Base-by-base conservation (phyloP, 1,284 basidiomycete species). In the Tremellales sp. region DNA sequence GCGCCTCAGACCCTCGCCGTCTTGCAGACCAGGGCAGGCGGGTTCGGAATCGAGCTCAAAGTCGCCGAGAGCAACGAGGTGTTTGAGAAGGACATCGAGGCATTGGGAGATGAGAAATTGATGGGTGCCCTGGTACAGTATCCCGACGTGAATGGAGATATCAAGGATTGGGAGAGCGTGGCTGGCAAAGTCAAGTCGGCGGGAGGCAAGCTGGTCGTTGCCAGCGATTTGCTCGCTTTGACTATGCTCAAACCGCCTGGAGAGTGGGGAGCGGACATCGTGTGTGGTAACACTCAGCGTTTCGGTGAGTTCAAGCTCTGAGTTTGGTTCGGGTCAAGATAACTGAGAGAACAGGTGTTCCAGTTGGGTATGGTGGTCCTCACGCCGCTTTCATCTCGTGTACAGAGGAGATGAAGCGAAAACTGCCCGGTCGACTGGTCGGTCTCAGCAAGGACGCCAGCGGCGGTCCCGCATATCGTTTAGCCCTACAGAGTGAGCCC, bases 231-330 rank as follows among this genome's bases (percentile, higher is more conserved):
- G 44, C 79, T 98, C 25, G 90, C 94, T 2, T 78, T 97, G 65
- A 92, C 93, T 7, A 82, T 92, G 81, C 80, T 98, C 62, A 91
- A 89, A 68, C 90, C 94, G 22, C 94, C 94, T 11, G 94, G 94
- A 51, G 94, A 97, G 78, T 97, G 94, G 90, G 94, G 94, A 43
- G 93, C 92, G 29, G 94, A 98, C 73, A 85, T 98, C 58, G 93
- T 92, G 3, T 79, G 94, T 46, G 94, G 94, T 37, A 97, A 94
- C 72, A 89, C 91, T 31, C 93, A 88, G 40, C 84, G 94, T 37
- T 98, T 98, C 66, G 94, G 94, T 64, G 39, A 50, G 60, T 53
- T 4, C 33, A 27, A 23, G 13, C 11, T 29, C 25, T 3, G 5
- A 5, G 33, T 15, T 36, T n/a, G 19, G 6, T 36, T 36, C 13